phyloP scores from a whole-genome alignment of 441 rosid species.

The Populus hybrid region DNA sequence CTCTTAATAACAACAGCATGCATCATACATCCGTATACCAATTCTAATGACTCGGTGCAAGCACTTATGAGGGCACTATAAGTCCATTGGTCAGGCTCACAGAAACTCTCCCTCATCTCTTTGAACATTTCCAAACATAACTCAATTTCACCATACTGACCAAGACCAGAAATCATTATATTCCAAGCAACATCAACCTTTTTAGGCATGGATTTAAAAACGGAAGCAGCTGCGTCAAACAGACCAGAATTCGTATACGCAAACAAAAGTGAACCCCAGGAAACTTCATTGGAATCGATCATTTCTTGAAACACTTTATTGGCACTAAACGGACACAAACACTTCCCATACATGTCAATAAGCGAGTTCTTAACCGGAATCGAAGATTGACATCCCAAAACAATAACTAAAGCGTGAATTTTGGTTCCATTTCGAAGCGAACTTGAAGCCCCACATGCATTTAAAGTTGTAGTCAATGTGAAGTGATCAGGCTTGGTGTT shows the following conservation, averaged over 20 bases:
- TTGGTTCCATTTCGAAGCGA: conserved; percentile 42
- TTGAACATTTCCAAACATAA: conserved; percentile 42
- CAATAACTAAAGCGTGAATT: conserved; percentile 45
- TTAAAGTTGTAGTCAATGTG: conserved; percentile 60
- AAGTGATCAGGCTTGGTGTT: conserved; percentile 45
- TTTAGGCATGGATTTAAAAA: conserved; percentile 51
- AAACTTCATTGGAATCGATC: conserved; percentile 52
- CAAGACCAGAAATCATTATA: conserved; percentile 58
- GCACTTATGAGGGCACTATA: conserved; percentile 62
- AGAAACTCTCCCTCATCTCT: conserved; percentile 43
- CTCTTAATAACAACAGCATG: conserved; percentile 54
- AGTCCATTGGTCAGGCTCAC: conserved; percentile 66
- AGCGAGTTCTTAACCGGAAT: conserved; percentile 60
- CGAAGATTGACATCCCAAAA: conserved; percentile 37
- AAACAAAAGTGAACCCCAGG: conserved; percentile 86
- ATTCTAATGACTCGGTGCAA: conserved; percentile 40
- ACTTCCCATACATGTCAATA: conserved; percentile 79
- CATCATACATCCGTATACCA: conserved; percentile 41
- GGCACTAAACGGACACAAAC: conserved; percentile 46
- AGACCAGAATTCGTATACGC: conserved; percentile 46
- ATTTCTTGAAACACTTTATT: conserved; percentile 48
- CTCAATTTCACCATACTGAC: conserved; percentile 44
- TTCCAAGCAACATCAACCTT: conserved; percentile 65
- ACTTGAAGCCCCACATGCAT: conserved; percentile 40
- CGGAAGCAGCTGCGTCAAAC: conserved; percentile 35